These are phyloP conservation scores for Cudoniella acicularis DNA, from an alignment of 495 filamentous ascomycete species.

Conservation along the genomic window DNA sequence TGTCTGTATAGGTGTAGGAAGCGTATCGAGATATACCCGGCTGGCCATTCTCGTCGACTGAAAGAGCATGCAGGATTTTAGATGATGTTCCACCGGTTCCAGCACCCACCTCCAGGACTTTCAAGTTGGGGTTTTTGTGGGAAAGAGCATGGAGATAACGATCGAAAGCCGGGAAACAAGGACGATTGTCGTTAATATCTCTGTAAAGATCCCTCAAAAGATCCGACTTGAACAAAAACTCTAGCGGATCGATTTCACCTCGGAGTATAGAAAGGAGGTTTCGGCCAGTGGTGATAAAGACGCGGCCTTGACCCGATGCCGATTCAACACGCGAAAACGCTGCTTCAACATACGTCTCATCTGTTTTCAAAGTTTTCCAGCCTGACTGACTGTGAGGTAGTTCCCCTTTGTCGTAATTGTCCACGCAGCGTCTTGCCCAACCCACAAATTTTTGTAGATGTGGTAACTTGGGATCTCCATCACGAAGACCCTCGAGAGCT, in stretches of 20 bases:
- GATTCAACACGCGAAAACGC: not conserved
- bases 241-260: not conserved
- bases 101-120: slow-evolving; percentile 47
- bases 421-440: too few species aligned
- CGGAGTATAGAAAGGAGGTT: not conserved
- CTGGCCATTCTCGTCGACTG: not conserved
- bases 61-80: slow-evolving; percentile 15
- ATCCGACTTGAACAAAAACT: not conserved
- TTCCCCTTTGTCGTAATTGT: too few species aligned
- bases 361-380: too few species aligned
- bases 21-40: not conserved
- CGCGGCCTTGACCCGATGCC: not conserved
- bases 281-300: not conserved
- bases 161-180: not conserved
- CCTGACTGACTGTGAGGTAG: too few species aligned
- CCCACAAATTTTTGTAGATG: too few species aligned
- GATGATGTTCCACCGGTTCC: slow-evolving; percentile 38
- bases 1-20: slow-evolving; percentile 46
- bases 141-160: slow-evolving; percentile 23
- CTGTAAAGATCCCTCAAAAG: slow-evolving; percentile 8
- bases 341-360: too few species aligned
- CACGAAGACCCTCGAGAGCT: too few species aligned
- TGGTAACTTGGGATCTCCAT: too few species aligned
- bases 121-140: slow-evolving; percentile 38
- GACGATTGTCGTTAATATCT: not conserved